A percentile compares a stretch with the other conserved stretches of the same genome.
Evolutionary conservation across 2,329 filamentous ascomycete genomes (phyloP).

Genomic region (Calycina marina): DNA sequence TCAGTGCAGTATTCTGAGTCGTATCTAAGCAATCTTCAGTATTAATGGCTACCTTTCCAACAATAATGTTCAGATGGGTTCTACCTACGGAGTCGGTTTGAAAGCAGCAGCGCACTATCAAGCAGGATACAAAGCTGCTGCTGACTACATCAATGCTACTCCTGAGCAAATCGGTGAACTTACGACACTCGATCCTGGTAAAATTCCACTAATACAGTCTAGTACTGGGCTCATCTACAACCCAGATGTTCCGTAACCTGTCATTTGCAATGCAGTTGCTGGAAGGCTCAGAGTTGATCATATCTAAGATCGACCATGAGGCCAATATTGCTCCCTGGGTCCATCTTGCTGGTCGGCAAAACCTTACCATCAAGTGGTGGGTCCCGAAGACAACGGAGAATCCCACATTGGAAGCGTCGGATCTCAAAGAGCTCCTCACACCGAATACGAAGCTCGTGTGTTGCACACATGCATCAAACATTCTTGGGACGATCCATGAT

Average conservation of each 20-base stretch:
- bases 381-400: conserved; percentile 32
- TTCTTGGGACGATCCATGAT: conserved; percentile 57
- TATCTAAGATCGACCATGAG: conserved; percentile 64
- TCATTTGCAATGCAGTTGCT: conserved; percentile 37
- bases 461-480: conserved; percentile 61
- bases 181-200: neutral
- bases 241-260: conserved; percentile 62
- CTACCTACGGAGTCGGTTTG: conserved; percentile 47
- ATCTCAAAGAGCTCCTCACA: conserved; percentile 44
- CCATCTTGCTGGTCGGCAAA: conserved; percentile 44
- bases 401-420: conserved; percentile 41
- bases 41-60: conserved; percentile 51
- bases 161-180: conserved; percentile 47
- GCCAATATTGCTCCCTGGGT: conserved; percentile 66
- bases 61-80: conserved; percentile 64
- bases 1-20: conserved; percentile 2
- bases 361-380: conserved; percentile 59
- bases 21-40: conserved; percentile 24
- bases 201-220: conserved; percentile 3
- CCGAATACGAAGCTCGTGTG: conserved; percentile 53
- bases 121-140: conserved; percentile 47
- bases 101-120: conserved; percentile 44
- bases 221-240: conserved; percentile 62
- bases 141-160: conserved; percentile 54
- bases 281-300: conserved; percentile 48